A percentile compares a stretch with the other conserved stretches of the same genome.
phyloP scores from a whole-genome alignment of 2,329 filamentous ascomycete genomes.

The Exophiala sideris region DNA sequence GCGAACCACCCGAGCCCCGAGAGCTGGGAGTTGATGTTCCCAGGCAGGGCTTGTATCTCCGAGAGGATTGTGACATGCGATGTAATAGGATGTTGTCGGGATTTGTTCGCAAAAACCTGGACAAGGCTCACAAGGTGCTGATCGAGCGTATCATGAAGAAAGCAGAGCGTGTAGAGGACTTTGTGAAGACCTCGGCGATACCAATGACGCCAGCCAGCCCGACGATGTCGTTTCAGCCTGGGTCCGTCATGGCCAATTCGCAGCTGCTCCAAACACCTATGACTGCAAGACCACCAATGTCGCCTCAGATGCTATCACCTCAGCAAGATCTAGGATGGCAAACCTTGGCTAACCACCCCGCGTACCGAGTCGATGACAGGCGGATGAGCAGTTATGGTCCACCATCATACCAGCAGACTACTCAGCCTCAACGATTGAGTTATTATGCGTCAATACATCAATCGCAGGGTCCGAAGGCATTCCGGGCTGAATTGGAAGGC shows the following conservation, averaged over 20 bases:
- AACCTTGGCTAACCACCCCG: conserved; percentile 21
- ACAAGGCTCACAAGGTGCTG: conserved; percentile 68
- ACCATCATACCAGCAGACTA: conserved; percentile 8
- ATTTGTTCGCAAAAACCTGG: conserved; percentile 80
- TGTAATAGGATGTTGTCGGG: conserved; percentile 72
- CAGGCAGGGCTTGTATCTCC: conserved; percentile 67
- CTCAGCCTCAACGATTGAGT: conserved; percentile 10
- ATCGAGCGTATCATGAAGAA: conserved; percentile 62
- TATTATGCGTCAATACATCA: conserved; percentile 15
- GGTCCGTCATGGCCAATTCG: conserved; percentile 26
- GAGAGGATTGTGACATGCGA: conserved; percentile 80
- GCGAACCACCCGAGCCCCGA: conserved; percentile 62
- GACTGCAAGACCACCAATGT: conserved; percentile 10
- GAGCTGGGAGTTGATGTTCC: conserved; percentile 68
- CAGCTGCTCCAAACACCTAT: conserved; percentile 13
- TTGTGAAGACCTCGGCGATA: conserved; percentile 21
- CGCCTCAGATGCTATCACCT: conserved; percentile 23
- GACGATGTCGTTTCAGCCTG: conserved; percentile 19
- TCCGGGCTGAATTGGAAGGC: conserved; percentile 24
- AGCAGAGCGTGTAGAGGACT: conserved; percentile 41
- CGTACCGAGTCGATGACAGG: conserved; percentile 20
- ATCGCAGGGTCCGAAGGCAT: conserved; percentile 17
- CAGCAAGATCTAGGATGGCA: conserved; percentile 23
- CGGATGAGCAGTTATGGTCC: conserved; percentile 11
- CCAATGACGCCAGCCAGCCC: conserved; percentile 8